Base-by-base conservation (phyloP, 805 yeast genomes). In the Kuraishia molischiana region DNA sequence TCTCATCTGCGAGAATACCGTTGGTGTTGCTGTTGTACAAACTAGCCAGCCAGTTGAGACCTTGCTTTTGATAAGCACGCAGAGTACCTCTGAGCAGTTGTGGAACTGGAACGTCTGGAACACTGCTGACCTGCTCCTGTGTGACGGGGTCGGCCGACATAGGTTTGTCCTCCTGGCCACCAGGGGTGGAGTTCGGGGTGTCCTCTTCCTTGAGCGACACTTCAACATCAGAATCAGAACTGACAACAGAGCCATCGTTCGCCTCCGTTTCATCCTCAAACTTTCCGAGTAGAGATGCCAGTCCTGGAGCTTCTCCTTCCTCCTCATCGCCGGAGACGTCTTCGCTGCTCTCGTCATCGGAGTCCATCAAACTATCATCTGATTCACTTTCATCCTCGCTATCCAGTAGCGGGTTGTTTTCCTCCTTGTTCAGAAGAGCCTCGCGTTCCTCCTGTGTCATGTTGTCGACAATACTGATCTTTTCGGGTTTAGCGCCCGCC, bases 1-100 rank as follows among this genome's bases (percentile, higher is more conserved):
- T 92, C 56, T 92, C 99, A 59, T 92, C 99, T 1, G 99, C 99
- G 34, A 92, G 68, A 37, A 92, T 92, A 45, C 99, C 98, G 56
- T 92, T 92, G 4, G 97, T 92, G 40, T 84, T 77, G 51, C 85
- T 85, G 54, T 85, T 85, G 62, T 89, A 90, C 41, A 92, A 63
- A 34, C 96, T 86, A 1, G 96, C 97, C 35, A 92, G 63, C 99
- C 99, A 92, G 48, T 92, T 94, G 29, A 92, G 67, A 42, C 99
- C 99, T 57, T 86, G 95, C 40, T 87, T 90, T 56, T 92, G 99
- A 51, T 92, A 92, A 6, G 77, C 85, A 55, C 99, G 77, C 37
- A 92, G 64, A 0, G 77, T 74, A 20, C 97, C 99, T 43, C 87
- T 70, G 19, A 92, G 62, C 6, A 84, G 58, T 11, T 77, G 66